Conservation (phyloP, 352 stramenopile genomes). For the Achlya hypogyna region DNA sequence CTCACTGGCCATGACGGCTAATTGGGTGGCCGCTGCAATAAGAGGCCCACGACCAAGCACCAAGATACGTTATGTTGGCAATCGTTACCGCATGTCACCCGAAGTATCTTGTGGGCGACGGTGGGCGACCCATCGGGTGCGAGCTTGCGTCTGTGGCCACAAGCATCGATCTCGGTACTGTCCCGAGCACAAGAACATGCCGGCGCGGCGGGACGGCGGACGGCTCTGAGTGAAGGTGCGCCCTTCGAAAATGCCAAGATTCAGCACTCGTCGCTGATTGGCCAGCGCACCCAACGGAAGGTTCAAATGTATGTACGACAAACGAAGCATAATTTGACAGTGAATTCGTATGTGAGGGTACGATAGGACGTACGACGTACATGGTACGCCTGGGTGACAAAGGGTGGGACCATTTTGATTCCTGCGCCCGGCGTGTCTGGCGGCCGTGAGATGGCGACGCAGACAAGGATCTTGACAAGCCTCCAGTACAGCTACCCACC, state of each 20-base stretch:
- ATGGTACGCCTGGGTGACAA: not conserved
- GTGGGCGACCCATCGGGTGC: no score
- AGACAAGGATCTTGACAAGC: conserved; percentile 5
- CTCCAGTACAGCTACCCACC: conserved; percentile 13
- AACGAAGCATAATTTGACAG: not conserved
- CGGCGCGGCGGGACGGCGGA: not conserved
- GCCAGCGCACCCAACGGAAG: not conserved
- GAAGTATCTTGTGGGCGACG: no score
- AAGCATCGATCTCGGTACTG: no score
- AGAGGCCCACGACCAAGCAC: no score
- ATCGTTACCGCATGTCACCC: no score
- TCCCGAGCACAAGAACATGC: not conserved
- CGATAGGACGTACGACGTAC: not conserved
- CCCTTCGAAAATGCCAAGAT: not conserved
- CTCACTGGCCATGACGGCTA: no score
- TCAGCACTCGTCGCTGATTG: not conserved
- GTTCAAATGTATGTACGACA: not conserved
- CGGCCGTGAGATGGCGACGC: not conserved
- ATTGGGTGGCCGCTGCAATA: no score
- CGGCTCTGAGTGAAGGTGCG: not conserved
- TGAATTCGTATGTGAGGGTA: not conserved
- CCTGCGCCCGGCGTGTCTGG: not conserved
- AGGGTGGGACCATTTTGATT: not conserved
- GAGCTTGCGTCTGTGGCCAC: no score
- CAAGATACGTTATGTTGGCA: no score